Evolutionary conservation across 2,329 filamentous ascomycete genomes (phyloP), one percentile per base, ranked within the genome.

Genomic region (Trichoderma arundinaceum): DNA sequence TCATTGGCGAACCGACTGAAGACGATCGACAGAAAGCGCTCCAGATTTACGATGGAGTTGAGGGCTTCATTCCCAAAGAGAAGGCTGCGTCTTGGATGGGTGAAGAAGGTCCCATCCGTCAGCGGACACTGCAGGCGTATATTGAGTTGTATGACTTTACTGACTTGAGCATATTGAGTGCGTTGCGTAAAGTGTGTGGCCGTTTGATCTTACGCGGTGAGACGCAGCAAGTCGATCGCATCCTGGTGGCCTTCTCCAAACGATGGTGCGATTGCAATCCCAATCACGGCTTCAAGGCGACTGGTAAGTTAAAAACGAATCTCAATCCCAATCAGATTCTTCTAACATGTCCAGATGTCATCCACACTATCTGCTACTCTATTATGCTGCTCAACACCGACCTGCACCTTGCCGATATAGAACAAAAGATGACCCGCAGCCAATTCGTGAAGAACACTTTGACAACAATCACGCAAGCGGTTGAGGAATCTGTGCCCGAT

Each of bases 381-480:
- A 88, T 99, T 69, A 89, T 99, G 74, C 84, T 99, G 10, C 84
- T 99, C 69, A 99, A 99, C 74, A 99, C 95, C 39, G 95, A 99
- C 80, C 82, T 99, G 64, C 94, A 99, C 74, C 78, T 98, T 73
- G 95, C 94, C 66, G 94, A 98, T 74, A 97, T 98, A 71, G 93
- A 96, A 68, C 88, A 91, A 72, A 96, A 96, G 81, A 99, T 99
- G 95, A 98, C 94, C 1, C 88, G 91, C 64, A 90, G 85, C 69
- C 94, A 98, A 74, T 99, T 98, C 74, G 87, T 99, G 74, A 96
- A 96, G 78, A 99, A 99, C 75, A 97, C 95, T 4, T 89, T 98
- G 83, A 90, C 91, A 0, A 97, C 94, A 0, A 91, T 99, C 68
- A 88, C 87, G 66, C 88, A 92, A 56, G 89, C 92, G 12, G 84